phyloP scores from a whole-genome alignment of 2,329 filamentous ascomycete species.

The Tetracladium maxilliforme region DNA sequence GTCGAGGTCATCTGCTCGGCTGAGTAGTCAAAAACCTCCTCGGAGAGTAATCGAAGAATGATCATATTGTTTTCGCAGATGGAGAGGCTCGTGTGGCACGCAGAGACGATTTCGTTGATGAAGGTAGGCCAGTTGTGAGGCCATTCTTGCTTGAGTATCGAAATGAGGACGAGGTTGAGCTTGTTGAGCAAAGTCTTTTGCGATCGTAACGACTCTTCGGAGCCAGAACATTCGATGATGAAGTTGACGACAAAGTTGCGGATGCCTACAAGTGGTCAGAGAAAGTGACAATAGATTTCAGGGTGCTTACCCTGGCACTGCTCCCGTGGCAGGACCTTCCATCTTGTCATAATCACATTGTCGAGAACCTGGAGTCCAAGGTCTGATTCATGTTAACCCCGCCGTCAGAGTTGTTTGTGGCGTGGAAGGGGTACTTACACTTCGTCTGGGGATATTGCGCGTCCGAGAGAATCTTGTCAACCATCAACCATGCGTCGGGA shows the following conservation, averaged over 20 bases:
- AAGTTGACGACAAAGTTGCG: slow-evolving; percentile 98
- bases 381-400: slow-evolving; percentile 35
- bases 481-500: slow-evolving; percentile 91
- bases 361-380: slow-evolving; percentile 92
- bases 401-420: slow-evolving; percentile 1
- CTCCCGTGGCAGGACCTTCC: slow-evolving; percentile 93
- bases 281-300: slow-evolving; percentile 1
- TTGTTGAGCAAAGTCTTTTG: slow-evolving; percentile 93
- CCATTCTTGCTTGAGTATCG: slow-evolving; percentile 98
- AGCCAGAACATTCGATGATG: slow-evolving; percentile 85
- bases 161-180: slow-evolving; percentile 92
- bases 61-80: slow-evolving; percentile 99
- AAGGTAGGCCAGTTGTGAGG: slow-evolving; percentile 99
- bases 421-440: slow-evolving; percentile 41
- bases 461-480: slow-evolving; percentile 91
- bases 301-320: slow-evolving; percentile 68
- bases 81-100: slow-evolving; percentile 86
- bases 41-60: slow-evolving; percentile 84
- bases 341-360: slow-evolving; percentile 96
- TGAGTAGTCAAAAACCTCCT: slow-evolving; percentile 98
- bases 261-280: slow-evolving; percentile 49
- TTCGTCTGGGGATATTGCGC: slow-evolving; percentile 92
- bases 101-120: slow-evolving; percentile 98
- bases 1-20: slow-evolving; percentile 98
- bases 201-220: slow-evolving; percentile 72